Percentiles rank a stretch among this genome's conserved stretches.
These are phyloP conservation scores for Arabis hirsuta DNA, from an alignment of 345 rosid genomes.

Conservation along the genomic window DNA sequence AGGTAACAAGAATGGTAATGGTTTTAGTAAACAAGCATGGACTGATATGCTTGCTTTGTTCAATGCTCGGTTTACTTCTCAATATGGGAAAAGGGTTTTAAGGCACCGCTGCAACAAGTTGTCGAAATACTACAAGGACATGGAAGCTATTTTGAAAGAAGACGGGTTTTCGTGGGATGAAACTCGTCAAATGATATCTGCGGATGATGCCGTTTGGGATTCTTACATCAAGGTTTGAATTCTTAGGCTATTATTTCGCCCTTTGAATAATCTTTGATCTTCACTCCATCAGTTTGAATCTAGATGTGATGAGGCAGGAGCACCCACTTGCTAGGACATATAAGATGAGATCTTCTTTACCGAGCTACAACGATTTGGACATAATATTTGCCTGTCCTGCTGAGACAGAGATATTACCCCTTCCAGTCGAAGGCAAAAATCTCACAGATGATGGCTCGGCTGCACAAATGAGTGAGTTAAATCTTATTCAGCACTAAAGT, in stretches of 20 bases:
- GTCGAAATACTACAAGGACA: conserved; percentile 65
- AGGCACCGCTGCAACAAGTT: conserved; percentile 78
- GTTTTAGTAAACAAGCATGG: conserved; percentile 86
- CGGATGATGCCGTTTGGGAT: conserved; percentile 73
- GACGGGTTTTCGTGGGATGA: conserved; percentile 83
- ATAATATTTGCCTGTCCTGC: conserved; percentile 55
- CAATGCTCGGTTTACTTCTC: conserved; percentile 68
- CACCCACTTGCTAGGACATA: conserved; percentile 70
- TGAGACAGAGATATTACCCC: conserved; percentile 41
- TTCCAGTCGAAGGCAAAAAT: conserved; percentile 48
- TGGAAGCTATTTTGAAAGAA: conserved; percentile 55
- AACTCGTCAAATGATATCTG: conserved; percentile 55
- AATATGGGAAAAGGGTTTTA: conserved; percentile 77
- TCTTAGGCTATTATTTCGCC: background rate
- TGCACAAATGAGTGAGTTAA: conserved; percentile 49
- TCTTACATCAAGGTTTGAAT: conserved; percentile 62
- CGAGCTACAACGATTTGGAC: conserved; percentile 69
- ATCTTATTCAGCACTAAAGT: conserved; percentile 13
- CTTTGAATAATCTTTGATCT: conserved; percentile 5
- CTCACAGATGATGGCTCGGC: conserved; percentile 45
- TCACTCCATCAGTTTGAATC: conserved; percentile 31
- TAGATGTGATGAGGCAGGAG: conserved; percentile 49
- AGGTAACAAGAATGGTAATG: conserved; percentile 63
- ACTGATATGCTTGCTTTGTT: conserved; percentile 73
- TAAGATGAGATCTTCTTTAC: conserved; percentile 63